Evolutionary conservation across 371 early-diverging fungal genomes (phyloP), one percentile per base, ranked within the genome.

Genomic region (Actinomortierella ambigua): DNA sequence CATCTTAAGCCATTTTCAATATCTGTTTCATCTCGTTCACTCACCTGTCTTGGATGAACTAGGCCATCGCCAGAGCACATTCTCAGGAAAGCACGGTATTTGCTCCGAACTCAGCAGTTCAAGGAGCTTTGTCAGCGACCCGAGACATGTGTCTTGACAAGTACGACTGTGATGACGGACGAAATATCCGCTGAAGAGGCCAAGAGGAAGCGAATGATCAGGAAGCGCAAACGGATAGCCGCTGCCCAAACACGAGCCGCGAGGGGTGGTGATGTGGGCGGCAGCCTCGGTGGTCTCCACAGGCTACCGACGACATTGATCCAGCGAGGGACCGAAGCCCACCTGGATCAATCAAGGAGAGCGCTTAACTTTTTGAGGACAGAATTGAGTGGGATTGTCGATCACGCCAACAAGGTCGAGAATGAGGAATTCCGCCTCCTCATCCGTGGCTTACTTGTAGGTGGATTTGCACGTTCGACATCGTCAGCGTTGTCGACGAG

Each of bases 331-430:
- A 73, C 73, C 13, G 62, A 34, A 14, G 62, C 55, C 1, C 64
- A 68, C n/a, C 68, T 60, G 20, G 66, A 63, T 23, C 75, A 79
- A 17, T 78, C 81, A n/a, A 52, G 76, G 17, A 50, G 57, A 18
- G 93, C 94, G 0, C 77, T 95, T 2, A 77, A 82, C 20, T 95
- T 87, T 62, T 80, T 95, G 29, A 86, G 88, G 57, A 75, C 75
- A 0, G 75, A 90, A 27, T 78, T 95, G 13, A 69, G 82, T 0
- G 80, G 81, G 7, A 77, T 89, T 3, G 91, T 94, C 3, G 79
- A 93, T 68, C 92, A 92, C 60, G 67, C 69, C 4, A 80, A 87
- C 68, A 78, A 71, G 51, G 65, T 69, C 17, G 93, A 93, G 59
- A 75, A 82, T n/a, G 76, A 71, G 13, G 83, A 85, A 44, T 92